These are phyloP conservation scores for Citrus maxima DNA, from an alignment of 345 rosid species.

Conservation along the genomic window DNA sequence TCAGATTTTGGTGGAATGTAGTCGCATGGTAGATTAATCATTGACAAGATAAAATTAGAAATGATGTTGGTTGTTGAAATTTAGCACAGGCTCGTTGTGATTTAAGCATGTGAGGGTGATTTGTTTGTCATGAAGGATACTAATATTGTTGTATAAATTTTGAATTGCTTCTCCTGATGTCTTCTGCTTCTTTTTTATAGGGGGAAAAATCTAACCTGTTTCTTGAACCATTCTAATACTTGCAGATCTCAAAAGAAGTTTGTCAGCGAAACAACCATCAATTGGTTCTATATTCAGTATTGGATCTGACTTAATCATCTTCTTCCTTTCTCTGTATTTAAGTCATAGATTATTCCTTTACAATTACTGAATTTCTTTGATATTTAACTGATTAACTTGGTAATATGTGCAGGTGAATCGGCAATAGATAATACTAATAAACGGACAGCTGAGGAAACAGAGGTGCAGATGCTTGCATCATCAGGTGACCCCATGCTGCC, in stretches of 20 bases:
- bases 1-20: not conserved
- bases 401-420: constrained; percentile 46
- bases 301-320: not conserved
- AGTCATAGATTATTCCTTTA: not conserved
- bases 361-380: not conserved
- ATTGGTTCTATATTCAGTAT: constrained; percentile 34
- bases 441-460: constrained; percentile 45
- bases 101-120: not conserved
- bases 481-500: constrained; percentile 78
- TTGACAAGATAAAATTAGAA: not conserved
- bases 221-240: constrained; percentile 7
- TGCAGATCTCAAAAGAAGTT: constrained; percentile 37
- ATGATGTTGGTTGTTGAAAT: not conserved
- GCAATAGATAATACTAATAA: constrained; percentile 37
- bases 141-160: not conserved
- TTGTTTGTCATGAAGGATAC: not conserved
- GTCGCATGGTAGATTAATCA: not conserved
- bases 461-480: constrained; percentile 54
- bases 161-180: not conserved
- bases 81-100: not conserved
- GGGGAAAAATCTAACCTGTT: not conserved
- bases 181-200: not conserved
- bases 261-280: constrained; percentile 28
- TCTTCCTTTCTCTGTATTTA: not conserved
- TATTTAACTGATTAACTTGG: constrained; percentile 1